Evolutionary conservation across 2,329 filamentous ascomycete genomes (phyloP), one percentile per base, ranked within the genome.

Genomic region (Penicillium fuscoglaucum): DNA sequence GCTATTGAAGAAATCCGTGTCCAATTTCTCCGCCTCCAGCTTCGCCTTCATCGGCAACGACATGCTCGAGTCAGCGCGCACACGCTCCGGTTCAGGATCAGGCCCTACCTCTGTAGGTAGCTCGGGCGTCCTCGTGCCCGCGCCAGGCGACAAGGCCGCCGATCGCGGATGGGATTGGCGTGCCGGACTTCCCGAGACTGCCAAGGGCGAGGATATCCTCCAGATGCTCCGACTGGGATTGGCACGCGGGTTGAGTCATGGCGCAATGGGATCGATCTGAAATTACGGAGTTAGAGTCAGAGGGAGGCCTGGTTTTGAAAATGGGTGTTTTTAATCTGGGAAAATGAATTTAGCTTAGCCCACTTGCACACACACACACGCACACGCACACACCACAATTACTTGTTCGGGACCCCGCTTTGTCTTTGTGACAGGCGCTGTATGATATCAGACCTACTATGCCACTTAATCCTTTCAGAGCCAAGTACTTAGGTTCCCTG

Each of bases 91-190:
- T 17, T 79, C 67, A 60, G 64, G 67, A 19, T 70, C 70, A 1
- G 73, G 68, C 3, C 58, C 59, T 6, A 31, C 62, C 26, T 87
- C 85, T 13, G 80, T 86, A 51, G 76, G 79, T n/a, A 79, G 80
- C 21, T 84, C 83, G 7, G 81, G 79, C 0, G 77, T 85, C 6
- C 68, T 83, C 19, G 71, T 79, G 1, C 73, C 73, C 21, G 65
- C 69, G 31, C 63, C 68, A 15, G 63, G 65, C 43, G 64, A 67
- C 43, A 65, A 66, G 57, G 45, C 54, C 19, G 70, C 82, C 55
- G 74, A 84, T 63, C 79, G 89, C 53, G 86, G 86, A 13, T 92
- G 89, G 90, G 90, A 87, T 79, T 96, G 89, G 87, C 79, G 85
- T 69, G 78, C 76, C 9, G 82, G 80, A 1, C 77, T 90, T 46